Conservation (phyloP, 2,329 filamentous ascomycete species). For the Escovopsis sp. region DNA sequence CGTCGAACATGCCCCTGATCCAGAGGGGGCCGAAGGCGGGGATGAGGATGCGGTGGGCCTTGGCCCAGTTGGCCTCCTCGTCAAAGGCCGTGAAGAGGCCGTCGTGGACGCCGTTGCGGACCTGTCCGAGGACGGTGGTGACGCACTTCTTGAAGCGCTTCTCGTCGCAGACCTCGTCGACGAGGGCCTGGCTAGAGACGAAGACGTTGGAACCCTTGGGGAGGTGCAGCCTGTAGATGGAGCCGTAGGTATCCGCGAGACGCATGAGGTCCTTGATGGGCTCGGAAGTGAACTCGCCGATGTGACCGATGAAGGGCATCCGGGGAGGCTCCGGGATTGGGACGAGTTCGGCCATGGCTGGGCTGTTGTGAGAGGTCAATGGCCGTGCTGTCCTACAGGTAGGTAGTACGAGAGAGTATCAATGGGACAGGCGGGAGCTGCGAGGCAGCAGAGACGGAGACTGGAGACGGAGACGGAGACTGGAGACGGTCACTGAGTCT, state of each 20-base stretch:
- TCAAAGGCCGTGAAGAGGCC: conserved; percentile 48
- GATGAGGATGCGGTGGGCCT: conserved; percentile 50
- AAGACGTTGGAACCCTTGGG: conserved; percentile 34
- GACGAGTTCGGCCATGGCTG: conserved; percentile 19
- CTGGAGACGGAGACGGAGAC: background rate
- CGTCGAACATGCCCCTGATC: conserved; percentile 54
- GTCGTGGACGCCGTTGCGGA: conserved; percentile 47
- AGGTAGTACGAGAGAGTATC: no score
- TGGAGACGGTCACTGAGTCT: no score
- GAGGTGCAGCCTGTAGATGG: conserved; percentile 41
- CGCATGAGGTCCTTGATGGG: conserved; percentile 39
- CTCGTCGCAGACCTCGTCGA: conserved; percentile 52
- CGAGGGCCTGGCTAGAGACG: conserved; percentile 36
- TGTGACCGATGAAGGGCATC: conserved; percentile 51
- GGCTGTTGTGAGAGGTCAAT: no score
- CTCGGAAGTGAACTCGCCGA: conserved; percentile 46
- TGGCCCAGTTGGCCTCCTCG: conserved; percentile 47
- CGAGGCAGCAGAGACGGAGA: background rate
- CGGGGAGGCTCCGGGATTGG: conserved; percentile 50
- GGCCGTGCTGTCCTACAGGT: no score
- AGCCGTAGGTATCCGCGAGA: conserved; percentile 53
- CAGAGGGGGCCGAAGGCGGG: conserved; percentile 56
- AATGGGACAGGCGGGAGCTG: no score
- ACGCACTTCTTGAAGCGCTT: conserved; percentile 49
- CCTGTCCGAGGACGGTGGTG: conserved; percentile 29